phyloP scores from a whole-genome alignment of 2,329 filamentous ascomycete species.

The Pleoardoris graminearum region DNA sequence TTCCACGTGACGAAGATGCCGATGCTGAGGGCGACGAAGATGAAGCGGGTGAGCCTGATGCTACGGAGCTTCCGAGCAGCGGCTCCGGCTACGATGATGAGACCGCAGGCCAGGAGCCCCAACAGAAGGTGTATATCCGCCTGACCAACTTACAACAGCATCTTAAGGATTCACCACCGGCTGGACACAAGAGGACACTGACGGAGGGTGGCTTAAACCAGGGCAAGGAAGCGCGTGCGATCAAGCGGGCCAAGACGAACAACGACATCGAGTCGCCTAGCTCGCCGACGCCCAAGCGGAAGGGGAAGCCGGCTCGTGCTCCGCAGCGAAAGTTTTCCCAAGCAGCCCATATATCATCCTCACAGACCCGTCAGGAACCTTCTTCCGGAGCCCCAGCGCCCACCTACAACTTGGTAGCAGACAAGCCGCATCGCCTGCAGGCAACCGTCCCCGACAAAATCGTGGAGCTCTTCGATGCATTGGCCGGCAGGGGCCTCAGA shows the following conservation, averaged over 20 bases:
- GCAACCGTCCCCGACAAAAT: slow-evolving; percentile 4
- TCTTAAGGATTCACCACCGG: not conserved
- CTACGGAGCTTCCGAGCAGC: not conserved
- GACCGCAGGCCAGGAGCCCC: not conserved
- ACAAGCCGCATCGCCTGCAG: not conserved
- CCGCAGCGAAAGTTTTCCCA: not conserved
- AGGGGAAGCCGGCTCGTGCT: not conserved
- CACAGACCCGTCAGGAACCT: not conserved
- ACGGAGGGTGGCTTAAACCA: too few species aligned
- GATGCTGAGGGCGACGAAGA: not conserved
- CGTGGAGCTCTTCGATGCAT: slow-evolving; percentile 5
- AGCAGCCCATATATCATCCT: not conserved
- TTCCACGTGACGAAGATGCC: not conserved
- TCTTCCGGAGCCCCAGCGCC: not conserved
- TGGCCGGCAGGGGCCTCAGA: slow-evolving; percentile 8
- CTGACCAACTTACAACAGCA: not conserved
- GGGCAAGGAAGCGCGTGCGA: not conserved
- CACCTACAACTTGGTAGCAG: not conserved
- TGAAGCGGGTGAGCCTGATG: not conserved
- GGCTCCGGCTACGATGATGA: not conserved
- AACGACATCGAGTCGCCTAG: not conserved
- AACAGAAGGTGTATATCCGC: not conserved
- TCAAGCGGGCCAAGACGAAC: not conserved
- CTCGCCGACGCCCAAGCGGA: not conserved
- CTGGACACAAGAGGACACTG: too few species aligned